Base-by-base conservation (phyloP, 306 rosid species). In the Cucumis cinereus region DNA sequence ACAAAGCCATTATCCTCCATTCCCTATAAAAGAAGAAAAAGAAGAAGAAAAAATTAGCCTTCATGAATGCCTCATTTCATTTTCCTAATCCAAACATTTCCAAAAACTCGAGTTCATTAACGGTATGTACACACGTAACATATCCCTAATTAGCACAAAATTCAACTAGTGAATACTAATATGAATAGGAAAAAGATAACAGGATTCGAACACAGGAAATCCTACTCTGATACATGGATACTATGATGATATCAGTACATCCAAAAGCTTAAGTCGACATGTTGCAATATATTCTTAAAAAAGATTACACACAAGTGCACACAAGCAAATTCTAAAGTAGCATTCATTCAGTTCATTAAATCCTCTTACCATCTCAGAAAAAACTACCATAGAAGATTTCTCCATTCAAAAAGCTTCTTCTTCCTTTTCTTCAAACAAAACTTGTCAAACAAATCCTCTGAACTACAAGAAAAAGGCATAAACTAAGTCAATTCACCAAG, bases 291-390 rank as follows among this genome's bases (percentile, higher is more conserved):
- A 33, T 62, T 33, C 23, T 33, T 17, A 16, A 45, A 17, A 15
- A 4, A 62, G 19, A 13, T 33, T 61, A 16, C 1, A 35, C 45
- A 62, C 10, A 30, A 30, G 20, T 2, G 28, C 40, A 60, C 66
- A 26, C 22, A 62, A 62, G 19, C 45, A 63, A 35, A 24, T 64
- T 19, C 15, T 15, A 64, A 64, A 64, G 16, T 19, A 64, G 6
- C 71, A 35, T 63, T 63, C 71, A 35, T 63, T 63, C 7, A 0
- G 49, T 64, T 36, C 47, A 33, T 47, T 30, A 52, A 59, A 43
- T 60, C 28, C 63, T 12, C 85, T 80, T 86, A 93, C 98, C 92
- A 78, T 78, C 77, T 91, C 93, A 86, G 89, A 82, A 57, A 84
- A 78, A 59, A 81, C 86, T 81, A 79, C 78, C 64, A 77, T 56